Evolutionary conservation across 2,329 filamentous ascomycete genomes (phyloP), one percentile per base, ranked within the genome.

Genomic region (Gliomastix tumulicola): DNA sequence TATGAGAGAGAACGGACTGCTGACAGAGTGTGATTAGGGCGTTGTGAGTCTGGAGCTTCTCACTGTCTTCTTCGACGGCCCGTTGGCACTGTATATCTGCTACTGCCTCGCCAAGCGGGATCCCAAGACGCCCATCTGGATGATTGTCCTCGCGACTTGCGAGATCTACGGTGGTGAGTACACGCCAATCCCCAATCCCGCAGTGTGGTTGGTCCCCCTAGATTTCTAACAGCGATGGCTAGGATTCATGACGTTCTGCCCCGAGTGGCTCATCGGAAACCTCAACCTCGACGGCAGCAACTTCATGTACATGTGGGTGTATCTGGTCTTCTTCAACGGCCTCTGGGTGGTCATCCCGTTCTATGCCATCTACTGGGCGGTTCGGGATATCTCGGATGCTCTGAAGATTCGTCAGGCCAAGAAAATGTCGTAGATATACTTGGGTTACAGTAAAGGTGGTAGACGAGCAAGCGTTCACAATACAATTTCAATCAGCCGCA

Each of bases 231-330:
- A 13, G 20, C 9, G 17, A 6, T 11, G 6, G 16, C n/a, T 27
- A 76, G 74, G 79, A 15, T 84, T 79, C 60, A 82, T 84, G 74
- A 84, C 79, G 1, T 84, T 84, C 52, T 78, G 73, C 56, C 79
- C 79, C 11, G 79, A 84, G 57, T 84, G 79, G 79, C 60, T 84
- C 11, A 74, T 69, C 3, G 70, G 69, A 35, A 82, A 70, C 51
- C 51, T 68, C 44, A 81, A 79, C 50, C 69, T 84, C 41, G 75
- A 82, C 53, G 66, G 67, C 15, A 77, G 69, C 59, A 83, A 82
- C 57, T 81, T 75, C 47, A 79, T 84, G 76, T 80, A 79, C 49
- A 60, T 71, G 44, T 83, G 78, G 78, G 63, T 82, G 12, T 83
- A 82, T 46, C 60, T 84, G 13, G 64, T 80, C 45, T 82, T 83